These are phyloP conservation scores for Zymoseptoria crescenta DNA, from an alignment of 2,329 filamentous ascomycete genomes.

Conservation along the genomic window DNA sequence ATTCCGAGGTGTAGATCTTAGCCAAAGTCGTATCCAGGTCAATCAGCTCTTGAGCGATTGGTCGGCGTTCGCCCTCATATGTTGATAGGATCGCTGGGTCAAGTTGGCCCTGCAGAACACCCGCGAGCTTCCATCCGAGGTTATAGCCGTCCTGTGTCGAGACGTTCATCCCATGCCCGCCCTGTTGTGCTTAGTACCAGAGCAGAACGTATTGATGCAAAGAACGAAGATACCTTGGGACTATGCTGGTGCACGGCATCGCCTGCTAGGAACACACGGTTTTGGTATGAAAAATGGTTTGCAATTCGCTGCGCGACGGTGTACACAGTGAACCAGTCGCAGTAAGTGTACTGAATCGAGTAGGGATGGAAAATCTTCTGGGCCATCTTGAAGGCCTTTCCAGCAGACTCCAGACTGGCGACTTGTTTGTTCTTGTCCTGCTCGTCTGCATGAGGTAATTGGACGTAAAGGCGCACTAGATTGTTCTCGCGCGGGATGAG, in stretches of 20 bases:
- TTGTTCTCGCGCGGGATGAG: conserved; percentile 59
- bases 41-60: conserved; percentile 17
- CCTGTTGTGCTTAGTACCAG: no score
- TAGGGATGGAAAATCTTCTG: conserved; percentile 59
- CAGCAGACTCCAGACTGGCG: conserved; percentile 58
- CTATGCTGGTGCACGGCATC: conserved; percentile 34
- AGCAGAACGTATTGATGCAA: background rate
- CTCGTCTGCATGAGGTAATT: conserved; percentile 29
- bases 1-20: conserved; percentile 12
- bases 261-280: conserved; percentile 39
- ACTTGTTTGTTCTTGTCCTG: conserved; percentile 44
- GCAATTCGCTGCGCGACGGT: conserved; percentile 62
- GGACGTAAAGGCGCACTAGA: conserved; percentile 21
- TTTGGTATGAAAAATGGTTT: conserved; percentile 42
- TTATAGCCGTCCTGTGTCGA: conserved; percentile 30
- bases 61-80: conserved; percentile 16
- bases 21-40: conserved; percentile 14
- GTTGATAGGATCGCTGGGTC: conserved; percentile 12
- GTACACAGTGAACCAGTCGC: conserved; percentile 51
- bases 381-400: conserved; percentile 50
- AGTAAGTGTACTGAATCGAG: conserved; percentile 28
- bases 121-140: conserved; percentile 18
- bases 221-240: conserved; percentile 30
- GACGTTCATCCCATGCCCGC: conserved; percentile 6
- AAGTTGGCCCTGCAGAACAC: conserved; percentile 9